Evolutionary conservation across 371 early-diverging fungal species (phyloP), one percentile per base, ranked within the genome.

Genomic region (Haplosporangium sp.): DNA sequence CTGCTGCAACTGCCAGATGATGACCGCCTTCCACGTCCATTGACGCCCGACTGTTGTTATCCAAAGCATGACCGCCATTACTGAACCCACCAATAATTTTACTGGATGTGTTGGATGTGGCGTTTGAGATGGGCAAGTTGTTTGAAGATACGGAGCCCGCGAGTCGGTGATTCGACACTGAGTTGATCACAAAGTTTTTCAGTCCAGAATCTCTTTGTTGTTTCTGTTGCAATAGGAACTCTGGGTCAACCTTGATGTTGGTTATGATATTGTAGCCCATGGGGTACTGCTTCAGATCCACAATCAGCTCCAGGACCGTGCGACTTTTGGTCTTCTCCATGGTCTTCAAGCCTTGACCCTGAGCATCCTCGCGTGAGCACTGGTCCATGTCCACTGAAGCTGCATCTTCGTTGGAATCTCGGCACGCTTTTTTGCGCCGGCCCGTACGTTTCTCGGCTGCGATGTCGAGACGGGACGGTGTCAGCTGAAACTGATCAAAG

Each of bases 231-330:
- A 79, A 55, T 13, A 79, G 46, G n/a, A 79, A 66, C 46, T 79
- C 80, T 16, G 80, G 80, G 21, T 79, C 80, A 21, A 79, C 80
- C 21, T 73, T 79, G 56, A 79, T 79, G 47, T 62, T 73, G 38
- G 80, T 79, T 42, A 67, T 71, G 42, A 82, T 72, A 45, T 82
- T 80, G 55, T 86, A 86, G 8, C 86, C 86, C 36, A 72, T 58
- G 8, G 77, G 77, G 55, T 79, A 86, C 14, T 80, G 74, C 59
- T 82, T 83, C 23, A 86, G 63, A 64, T 86, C 86, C 1, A 82
- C 73, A 6, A 83, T 58, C 23, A 80, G 38, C 21, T 82, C 69
- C 43, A 84, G 42, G 9, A 82, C 62, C 1, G 81, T 73, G 13
- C 73, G 69, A 16, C 46, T 68, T 50, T 62, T 77, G 46, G 62